A percentile compares a stretch with the other conserved stretches of the same genome.
phyloP scores from a whole-genome alignment of 805 yeast species.

The Candida maesae region DNA sequence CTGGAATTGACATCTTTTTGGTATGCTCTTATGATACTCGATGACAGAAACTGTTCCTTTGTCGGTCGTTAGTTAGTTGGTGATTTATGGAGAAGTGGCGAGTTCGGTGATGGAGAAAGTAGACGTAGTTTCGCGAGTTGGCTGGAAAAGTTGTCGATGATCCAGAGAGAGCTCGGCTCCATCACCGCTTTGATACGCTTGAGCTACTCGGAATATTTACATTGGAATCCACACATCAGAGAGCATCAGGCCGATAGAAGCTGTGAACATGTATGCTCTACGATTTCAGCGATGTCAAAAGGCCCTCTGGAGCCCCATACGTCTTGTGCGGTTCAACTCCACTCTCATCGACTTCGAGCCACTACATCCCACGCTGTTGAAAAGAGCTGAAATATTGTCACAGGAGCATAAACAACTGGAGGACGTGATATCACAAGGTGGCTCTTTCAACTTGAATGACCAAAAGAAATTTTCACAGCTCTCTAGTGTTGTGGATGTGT shows the following conservation, averaged over 20 bases:
- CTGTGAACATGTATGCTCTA: background rate
- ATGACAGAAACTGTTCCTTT: no score
- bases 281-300: background rate
- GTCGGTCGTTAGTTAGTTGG: no score
- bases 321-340: conserved; percentile 1
- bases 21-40: no score
- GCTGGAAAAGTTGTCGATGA: no score
- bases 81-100: no score
- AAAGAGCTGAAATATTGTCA: conserved; percentile 41
- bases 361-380: conserved; percentile 49
- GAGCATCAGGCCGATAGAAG: no score
- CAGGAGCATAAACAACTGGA: conserved; percentile 42
- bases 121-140: no score
- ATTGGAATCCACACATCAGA: no score
- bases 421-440: conserved; percentile 37
- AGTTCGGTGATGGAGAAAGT: no score
- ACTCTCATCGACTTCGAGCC: conserved; percentile 18
- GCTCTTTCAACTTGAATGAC: conserved; percentile 40
- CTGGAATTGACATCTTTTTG: background rate
- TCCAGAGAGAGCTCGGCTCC: no score
- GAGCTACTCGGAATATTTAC: no score
- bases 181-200: no score
- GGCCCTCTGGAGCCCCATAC: background rate
- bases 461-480: conserved; percentile 48
- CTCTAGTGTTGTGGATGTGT: conserved; percentile 40